Evolutionary conservation across 768 basidiomycete genomes (phyloP).

Genomic region (Panaeolus papilionaceus): DNA sequence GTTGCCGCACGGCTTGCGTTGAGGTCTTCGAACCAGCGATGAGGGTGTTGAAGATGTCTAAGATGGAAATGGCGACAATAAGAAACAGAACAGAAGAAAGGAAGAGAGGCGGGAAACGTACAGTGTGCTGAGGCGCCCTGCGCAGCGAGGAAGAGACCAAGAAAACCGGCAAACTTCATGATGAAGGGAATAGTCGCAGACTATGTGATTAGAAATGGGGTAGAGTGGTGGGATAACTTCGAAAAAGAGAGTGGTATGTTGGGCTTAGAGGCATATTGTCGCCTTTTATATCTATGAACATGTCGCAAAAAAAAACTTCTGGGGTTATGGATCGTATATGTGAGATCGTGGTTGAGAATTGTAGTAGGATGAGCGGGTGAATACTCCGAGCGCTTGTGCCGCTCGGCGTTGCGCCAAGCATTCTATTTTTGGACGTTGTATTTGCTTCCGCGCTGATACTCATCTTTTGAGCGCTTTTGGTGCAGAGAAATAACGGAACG

Average conservation of each 20-base stretch:
- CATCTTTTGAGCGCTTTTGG: neutral
- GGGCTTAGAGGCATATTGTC: neutral
- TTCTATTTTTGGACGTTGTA: neutral
- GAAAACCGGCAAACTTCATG: neutral
- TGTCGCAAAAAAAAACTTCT: neutral
- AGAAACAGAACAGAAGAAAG: neutral
- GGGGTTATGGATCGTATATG: neutral
- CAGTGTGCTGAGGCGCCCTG: slow-evolving; percentile 5
- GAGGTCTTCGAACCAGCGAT: slow-evolving; percentile 36
- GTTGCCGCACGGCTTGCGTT: slow-evolving; percentile 38
- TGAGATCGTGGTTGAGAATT: slow-evolving; percentile 1
- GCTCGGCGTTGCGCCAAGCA: neutral
- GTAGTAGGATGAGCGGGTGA: neutral
- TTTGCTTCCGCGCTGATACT: neutral
- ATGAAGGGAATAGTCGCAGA: slow-evolving; percentile 1
- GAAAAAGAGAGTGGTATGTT: neutral
- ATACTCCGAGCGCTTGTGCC: slow-evolving; percentile 4
- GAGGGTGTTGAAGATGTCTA: slow-evolving; percentile 41
- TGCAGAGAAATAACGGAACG: too few relatives aligned
- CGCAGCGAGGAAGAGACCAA: neutral
- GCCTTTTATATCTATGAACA: neutral
- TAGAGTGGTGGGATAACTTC: neutral
- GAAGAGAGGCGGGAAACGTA: neutral
- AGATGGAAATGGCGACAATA: neutral
- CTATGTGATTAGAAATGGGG: neutral